These are phyloP conservation scores for Fermentozyma sake DNA, from an alignment of 1,139 yeast species.

Conservation along the genomic window DNA sequence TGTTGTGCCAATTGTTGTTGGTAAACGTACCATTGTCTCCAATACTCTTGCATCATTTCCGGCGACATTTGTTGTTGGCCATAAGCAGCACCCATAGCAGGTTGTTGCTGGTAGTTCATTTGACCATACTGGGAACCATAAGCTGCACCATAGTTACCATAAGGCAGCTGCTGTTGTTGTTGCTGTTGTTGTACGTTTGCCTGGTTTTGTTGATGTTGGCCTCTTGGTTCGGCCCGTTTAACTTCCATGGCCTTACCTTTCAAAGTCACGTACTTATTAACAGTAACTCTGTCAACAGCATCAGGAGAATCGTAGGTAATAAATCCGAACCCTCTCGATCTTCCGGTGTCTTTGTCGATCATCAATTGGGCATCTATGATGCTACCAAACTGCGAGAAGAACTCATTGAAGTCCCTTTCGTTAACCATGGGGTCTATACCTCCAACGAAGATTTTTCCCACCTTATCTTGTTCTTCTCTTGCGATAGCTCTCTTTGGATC, in stretches of 20 bases:
- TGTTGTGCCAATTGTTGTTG: constrained; percentile 44
- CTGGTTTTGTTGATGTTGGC: constrained; percentile 42
- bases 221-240: constrained; percentile 96
- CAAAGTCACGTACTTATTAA: constrained; percentile 73
- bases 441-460: constrained; percentile 96
- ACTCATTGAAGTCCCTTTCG: constrained; percentile 84
- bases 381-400: constrained; percentile 86
- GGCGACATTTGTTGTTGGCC: constrained; percentile 58
- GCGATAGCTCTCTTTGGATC: constrained; percentile 99
- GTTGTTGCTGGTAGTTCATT: constrained; percentile 15
- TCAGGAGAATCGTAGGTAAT: constrained; percentile 94
- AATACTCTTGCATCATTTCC: constrained; percentile 83
- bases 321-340: constrained; percentile 97
- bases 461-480: constrained; percentile 94
- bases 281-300: constrained; percentile 90
- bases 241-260: constrained; percentile 94
- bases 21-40: constrained; percentile 72
- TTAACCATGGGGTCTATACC: constrained; percentile 96
- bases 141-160: constrained; percentile 14
- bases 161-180: constrained; percentile 21
- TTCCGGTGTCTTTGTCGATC: constrained; percentile 97
- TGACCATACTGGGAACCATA: constrained; percentile 37
- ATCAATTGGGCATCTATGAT: constrained; percentile 95
- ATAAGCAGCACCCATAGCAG: constrained; percentile 19
- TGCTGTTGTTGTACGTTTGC: constrained; percentile 37